Percentiles rank a stretch among this genome's conserved stretches.
Conservation (phyloP, 495 filamentous ascomycete genomes). For the Penicillium crystallinum region DNA sequence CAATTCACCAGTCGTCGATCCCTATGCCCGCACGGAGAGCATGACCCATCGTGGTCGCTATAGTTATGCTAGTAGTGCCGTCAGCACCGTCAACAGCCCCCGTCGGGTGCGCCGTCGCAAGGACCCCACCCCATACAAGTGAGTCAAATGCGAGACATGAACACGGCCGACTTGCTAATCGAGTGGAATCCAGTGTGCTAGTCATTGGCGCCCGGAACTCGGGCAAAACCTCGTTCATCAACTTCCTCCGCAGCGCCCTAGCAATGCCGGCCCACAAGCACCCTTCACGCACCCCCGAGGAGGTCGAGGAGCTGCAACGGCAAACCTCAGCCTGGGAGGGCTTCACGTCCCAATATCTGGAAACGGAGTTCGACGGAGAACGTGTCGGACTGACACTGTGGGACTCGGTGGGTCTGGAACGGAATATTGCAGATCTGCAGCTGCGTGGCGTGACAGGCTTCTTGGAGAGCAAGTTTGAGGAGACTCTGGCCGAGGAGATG, state of each 20-base stretch:
- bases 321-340: constrained; percentile 49
- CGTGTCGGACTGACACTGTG: constrained; percentile 90
- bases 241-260: constrained; percentile 84
- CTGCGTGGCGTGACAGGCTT: constrained; percentile 86
- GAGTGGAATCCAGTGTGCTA: constrained; percentile 60
- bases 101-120: constrained; percentile 87
- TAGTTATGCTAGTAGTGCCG: constrained; percentile 90
- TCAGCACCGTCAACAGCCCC: constrained; percentile 91
- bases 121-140: constrained; percentile 98
- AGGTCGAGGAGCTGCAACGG: constrained; percentile 40
- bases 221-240: constrained; percentile 94
- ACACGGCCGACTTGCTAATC: background rate
- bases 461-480: constrained; percentile 96
- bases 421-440: constrained; percentile 89
- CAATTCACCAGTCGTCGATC: constrained; percentile 54
- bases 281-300: constrained; percentile 47
- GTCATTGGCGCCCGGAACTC: constrained; percentile 84
- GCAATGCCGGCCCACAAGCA: constrained; percentile 73
- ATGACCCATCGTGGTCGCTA: constrained; percentile 97
- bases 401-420: constrained; percentile 93
- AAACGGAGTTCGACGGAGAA: constrained; percentile 91
- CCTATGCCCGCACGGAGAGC: constrained; percentile 80
- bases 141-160: constrained; percentile 34
- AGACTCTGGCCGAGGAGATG: constrained; percentile 96
- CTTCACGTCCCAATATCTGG: constrained; percentile 82